Base-by-base conservation (phyloP, 306 rosid genomes). In the Sophora flavescens region DNA sequence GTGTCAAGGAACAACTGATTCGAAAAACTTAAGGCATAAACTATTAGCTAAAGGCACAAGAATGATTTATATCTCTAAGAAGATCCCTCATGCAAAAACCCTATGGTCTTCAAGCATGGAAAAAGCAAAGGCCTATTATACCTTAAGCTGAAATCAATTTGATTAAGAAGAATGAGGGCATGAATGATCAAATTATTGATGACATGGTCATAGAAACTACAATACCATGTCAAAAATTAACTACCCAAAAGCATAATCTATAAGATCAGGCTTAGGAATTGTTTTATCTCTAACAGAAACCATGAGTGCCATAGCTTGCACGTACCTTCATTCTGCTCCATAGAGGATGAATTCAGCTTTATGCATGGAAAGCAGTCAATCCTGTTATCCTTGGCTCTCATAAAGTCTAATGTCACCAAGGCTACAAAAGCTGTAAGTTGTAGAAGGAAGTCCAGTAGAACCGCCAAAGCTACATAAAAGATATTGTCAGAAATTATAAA, bases 401-500 rank as follows among this genome's bases (percentile, higher is more conserved):
- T 77, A 85, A 84, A 86, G 87, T 94, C 98, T 32, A 92, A 86
- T 65, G 91, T 84, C 64, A 94, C 84, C 88, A 94, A 77, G 9
- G 96, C 95, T 17, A 94, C 96, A 74, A 94, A 94, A 26, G 97
- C 97, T 42, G 98, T 90, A 72, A 94, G 81, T 86, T 94, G 98
- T 81, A 94, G 93, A 78, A 94, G 86, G 76, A 94, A 94, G 84
- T 94, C 97, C 85, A 94, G 87, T 14, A 94, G 91, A 85, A 94
- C 96, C 42, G 98, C 98, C 92, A 94, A 88, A 78, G 97, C 98
- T 94, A 61, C 76, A 82, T 47, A 72, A 76, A 81, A 71, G 15
- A 76, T 35, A 56, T 30, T 45, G 39, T 33, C 53, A 68, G 39
- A 12, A 56, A 47, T 83, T 78, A 44, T 60, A 35, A 16, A 64